Base-by-base conservation (phyloP, 176 grass and related monocot species). In the Dactylis glomerata region DNA sequence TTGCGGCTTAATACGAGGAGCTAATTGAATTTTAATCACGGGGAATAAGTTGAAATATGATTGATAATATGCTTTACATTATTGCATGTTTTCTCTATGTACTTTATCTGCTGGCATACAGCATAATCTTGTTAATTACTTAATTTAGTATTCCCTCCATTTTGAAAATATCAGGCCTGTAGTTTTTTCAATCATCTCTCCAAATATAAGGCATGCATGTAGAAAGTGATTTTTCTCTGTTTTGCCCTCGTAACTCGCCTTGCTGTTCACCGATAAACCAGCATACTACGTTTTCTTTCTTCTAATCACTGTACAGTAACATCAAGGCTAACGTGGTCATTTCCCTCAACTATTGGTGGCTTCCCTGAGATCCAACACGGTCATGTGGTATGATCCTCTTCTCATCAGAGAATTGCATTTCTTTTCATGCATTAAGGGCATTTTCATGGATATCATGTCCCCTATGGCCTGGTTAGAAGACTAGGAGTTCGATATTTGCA, bases 11-110 rank as follows among this genome's bases (percentile, higher is more conserved):
- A 40, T 14, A 26, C 9, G 6, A 0, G 45, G 64, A 82, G 7
- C 32, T 82, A 69, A 52, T 3, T 40, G 3, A 41, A 41, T 38
- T 30, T 34, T 38, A 30, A 26, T 69, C 22, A 69, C 44, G 54
- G 4, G 27, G 41, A 56, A 55, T 4, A 55, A 70, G 63, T 68
- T 56, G 23, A 28, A 82, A 40, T 72, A 40, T 82, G 17, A 44
- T 50, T 82, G 23, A 56, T 27, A 82, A 40, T 71, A 82, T 8
- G 5, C 8, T 78, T 40, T 34, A 82, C 34, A 71, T 68, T 69
- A 20, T 82, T 54, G 23, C 33, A 71, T 70, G 47, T 17, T 82
- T 70, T 14, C 68, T 40, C 64, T 4, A 17, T 70, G 23, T 55
- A 52, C 8, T 24, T 68, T 52, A 38, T 68, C 78, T 9, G 11